Percentiles rank a stretch among this genome's conserved stretches.
These are phyloP conservation scores for Fragaria nilgerrensis DNA, from an alignment of 306 rosid genomes.

Conservation along the genomic window DNA sequence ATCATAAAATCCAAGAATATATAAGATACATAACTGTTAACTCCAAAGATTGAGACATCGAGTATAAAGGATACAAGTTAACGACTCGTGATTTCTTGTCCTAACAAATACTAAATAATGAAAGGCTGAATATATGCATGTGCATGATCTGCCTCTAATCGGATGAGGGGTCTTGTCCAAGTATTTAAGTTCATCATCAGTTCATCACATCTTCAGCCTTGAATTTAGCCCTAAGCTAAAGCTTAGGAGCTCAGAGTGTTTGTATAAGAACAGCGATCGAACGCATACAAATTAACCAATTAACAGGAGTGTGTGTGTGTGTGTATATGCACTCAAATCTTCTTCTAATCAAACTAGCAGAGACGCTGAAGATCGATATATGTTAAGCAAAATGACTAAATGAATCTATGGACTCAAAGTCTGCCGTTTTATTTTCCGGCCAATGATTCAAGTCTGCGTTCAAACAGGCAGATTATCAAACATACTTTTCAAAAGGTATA, in stretches of 20 bases:
- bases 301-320: too few species aligned
- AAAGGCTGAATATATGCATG: not conserved
- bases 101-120: not conserved
- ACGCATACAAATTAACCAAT: not conserved
- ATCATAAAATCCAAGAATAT: too few species aligned
- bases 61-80: too few species aligned
- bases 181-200: not conserved
- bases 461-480: not conserved
- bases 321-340: not conserved
- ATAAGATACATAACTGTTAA: not conserved
- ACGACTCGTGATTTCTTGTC: not conserved
- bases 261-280: not conserved
- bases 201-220: not conserved
- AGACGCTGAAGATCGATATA: not conserved
- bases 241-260: not conserved
- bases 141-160: not conserved
- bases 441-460: not conserved
- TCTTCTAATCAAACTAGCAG: not conserved
- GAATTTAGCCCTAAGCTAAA: not conserved
- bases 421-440: not conserved
- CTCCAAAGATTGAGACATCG: not conserved
- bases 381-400: not conserved
- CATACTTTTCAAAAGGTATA: not conserved
- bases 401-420: not conserved
- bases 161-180: not conserved